Evolutionary conservation across 2,329 filamentous ascomycete genomes (phyloP).

Genomic region (Aphanocladium album): DNA sequence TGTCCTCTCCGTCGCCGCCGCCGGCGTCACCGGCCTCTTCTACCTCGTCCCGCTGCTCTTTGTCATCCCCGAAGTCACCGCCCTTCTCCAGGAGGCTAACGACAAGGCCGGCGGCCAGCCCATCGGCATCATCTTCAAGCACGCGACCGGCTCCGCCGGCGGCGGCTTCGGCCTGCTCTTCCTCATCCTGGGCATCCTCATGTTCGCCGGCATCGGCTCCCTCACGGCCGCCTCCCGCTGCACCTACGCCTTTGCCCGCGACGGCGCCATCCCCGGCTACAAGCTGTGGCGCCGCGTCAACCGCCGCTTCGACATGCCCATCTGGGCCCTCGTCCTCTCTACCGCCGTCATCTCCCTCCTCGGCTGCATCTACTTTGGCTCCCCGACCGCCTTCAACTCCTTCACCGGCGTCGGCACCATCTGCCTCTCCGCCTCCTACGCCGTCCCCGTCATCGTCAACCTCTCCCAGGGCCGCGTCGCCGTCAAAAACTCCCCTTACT

Average conservation of each 20-base stretch:
- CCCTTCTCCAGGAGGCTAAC: slow-evolving; percentile 60
- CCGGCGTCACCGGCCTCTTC: slow-evolving; percentile 55
- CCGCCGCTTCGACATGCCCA: slow-evolving; percentile 60
- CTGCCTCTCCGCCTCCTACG: slow-evolving; percentile 70
- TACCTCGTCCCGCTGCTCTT: slow-evolving; percentile 73
- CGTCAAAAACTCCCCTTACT: slow-evolving; percentile 61
- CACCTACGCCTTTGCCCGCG: slow-evolving; percentile 71
- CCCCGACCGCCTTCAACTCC: slow-evolving; percentile 69
- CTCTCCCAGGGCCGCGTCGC: slow-evolving; percentile 45
- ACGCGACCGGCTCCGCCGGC: slow-evolving; percentile 63
- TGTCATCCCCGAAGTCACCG: slow-evolving; percentile 62
- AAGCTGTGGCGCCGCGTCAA: slow-evolving; percentile 62
- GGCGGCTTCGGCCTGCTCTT: slow-evolving; percentile 74
- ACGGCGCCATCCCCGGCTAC: slow-evolving; percentile 68
- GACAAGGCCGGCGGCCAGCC: slow-evolving; percentile 52
- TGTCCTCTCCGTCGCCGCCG: slow-evolving; percentile 60
- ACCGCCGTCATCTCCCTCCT: slow-evolving; percentile 65
- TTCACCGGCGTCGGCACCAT: slow-evolving; percentile 79
- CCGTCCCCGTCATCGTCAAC: slow-evolving; percentile 20
- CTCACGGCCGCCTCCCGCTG: slow-evolving; percentile 69
- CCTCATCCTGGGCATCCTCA: slow-evolving; percentile 68
- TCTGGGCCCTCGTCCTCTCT: slow-evolving; percentile 64
- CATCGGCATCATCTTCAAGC: slow-evolving; percentile 71
- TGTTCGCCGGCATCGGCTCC: slow-evolving; percentile 72
- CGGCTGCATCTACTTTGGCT: slow-evolving; percentile 75